Evolutionary conservation across 2,329 filamentous ascomycete genomes (phyloP).

Genomic region (Stylonectria norvegica): DNA sequence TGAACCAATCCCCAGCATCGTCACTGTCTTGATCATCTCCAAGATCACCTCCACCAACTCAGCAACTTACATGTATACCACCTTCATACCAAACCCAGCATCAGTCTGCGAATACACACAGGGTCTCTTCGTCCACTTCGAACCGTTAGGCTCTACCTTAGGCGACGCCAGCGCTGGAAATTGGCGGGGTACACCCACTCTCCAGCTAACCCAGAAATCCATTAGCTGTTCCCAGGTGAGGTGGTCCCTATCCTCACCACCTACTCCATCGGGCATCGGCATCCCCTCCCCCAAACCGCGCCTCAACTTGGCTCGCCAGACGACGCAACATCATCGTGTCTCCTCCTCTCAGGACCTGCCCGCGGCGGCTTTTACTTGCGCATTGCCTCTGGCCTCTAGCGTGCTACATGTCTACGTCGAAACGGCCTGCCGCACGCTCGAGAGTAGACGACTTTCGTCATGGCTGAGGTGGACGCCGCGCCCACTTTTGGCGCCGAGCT

Average conservation of each 20-base stretch:
- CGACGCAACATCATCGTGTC: neutral
- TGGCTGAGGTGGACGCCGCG: slow-evolving; percentile 71
- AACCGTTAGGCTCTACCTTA: no score
- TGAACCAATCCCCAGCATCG: no score
- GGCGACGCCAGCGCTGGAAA: no score
- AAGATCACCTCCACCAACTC: no score
- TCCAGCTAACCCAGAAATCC: slow-evolving; percentile 18
- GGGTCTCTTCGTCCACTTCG: no score
- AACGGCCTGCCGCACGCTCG: slow-evolving; percentile 17
- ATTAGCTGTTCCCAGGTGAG: no score
- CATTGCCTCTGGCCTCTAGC: neutral
- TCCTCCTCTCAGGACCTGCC: neutral
- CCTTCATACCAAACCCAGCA: no score
- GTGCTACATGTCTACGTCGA: slow-evolving; percentile 20
- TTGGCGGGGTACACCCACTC: slow-evolving; percentile 22
- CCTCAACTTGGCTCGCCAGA: slow-evolving; percentile 1
- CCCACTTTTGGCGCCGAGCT: slow-evolving; percentile 91
- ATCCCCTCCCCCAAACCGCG: slow-evolving; percentile 6
- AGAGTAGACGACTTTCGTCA: slow-evolving; percentile 37
- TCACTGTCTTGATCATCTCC: no score
- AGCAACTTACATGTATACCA: no score
- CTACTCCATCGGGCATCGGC: slow-evolving; percentile 16
- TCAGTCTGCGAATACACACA: no score
- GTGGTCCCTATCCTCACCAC: slow-evolving; percentile 23
- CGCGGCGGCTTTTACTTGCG: slow-evolving; percentile 3